phyloP scores from a whole-genome alignment of 768 basidiomycete genomes.

The Holtermannia corniformis region DNA sequence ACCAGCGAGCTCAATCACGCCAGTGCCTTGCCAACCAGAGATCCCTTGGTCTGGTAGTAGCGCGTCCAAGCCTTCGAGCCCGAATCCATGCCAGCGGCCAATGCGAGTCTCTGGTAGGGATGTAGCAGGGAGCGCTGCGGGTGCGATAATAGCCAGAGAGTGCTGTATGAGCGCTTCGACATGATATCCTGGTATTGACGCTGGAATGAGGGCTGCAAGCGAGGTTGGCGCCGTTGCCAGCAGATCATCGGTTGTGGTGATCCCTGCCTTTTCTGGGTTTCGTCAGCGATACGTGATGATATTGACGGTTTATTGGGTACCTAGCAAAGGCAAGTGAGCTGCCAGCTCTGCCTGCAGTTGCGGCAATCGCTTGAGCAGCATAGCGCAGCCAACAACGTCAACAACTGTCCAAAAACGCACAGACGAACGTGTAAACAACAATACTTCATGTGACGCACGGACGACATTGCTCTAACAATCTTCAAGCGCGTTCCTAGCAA shows the following conservation, averaged over 20 bases:
- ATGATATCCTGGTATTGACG: constrained; percentile 1
- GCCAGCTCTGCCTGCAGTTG: constrained; percentile 14
- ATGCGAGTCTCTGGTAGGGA: no score
- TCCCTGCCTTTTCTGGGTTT: constrained; percentile 17
- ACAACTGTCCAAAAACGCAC: no score
- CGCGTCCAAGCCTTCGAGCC: constrained; percentile 16
- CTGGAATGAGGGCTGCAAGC: no score
- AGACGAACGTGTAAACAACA: no score
- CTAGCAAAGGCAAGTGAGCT: constrained; percentile 16
- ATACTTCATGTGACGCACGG: no score
- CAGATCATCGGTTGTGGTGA: constrained; percentile 31
- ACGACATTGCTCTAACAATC: no score
- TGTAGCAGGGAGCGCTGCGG: constrained; percentile 1
- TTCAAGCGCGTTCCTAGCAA: no score
- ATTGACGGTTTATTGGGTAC: constrained; percentile 4
- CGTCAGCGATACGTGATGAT: neutral
- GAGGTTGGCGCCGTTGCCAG: constrained; percentile 1
- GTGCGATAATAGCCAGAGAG: constrained; percentile 12
- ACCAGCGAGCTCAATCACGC: constrained; percentile 26
- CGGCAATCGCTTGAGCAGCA: constrained; percentile 28
- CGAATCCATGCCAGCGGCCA: constrained; percentile 20
- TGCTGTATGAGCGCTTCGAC: constrained; percentile 15
- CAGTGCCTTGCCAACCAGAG: constrained; percentile 18
- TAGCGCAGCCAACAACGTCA: no score
- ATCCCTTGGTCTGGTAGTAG: constrained; percentile 4